Percentiles rank a stretch among this genome's conserved stretches.
Evolutionary conservation across 2,329 filamentous ascomycete genomes (phyloP).

Genomic region (Colletotrichum sidae): DNA sequence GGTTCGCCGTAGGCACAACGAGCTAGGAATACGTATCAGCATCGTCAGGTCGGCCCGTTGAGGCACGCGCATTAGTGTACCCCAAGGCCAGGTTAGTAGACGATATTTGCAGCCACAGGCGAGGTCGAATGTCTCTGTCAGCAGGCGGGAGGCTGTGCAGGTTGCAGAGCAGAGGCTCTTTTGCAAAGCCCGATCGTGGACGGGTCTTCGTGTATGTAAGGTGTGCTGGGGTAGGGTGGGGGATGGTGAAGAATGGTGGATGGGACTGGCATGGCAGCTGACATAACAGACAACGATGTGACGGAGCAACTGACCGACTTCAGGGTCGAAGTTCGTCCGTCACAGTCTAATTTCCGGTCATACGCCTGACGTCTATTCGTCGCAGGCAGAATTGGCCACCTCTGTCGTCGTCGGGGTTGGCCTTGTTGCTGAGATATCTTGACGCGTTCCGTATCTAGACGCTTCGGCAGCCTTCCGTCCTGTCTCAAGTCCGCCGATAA

Average conservation of each 20-base stretch:
- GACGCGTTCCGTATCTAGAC: not conserved
- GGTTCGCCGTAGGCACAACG: too few relatives aligned
- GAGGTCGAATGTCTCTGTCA: conserved; percentile 23
- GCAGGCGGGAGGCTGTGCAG: conserved; percentile 29
- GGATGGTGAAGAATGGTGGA: conserved; percentile 1
- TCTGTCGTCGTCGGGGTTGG: conserved; percentile 4
- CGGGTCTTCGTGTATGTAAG: conserved; percentile 15
- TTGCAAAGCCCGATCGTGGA: conserved; percentile 3
- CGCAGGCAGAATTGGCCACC: not conserved
- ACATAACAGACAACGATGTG: not conserved
- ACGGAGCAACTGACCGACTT: conserved; percentile 18
- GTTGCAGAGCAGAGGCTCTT: conserved; percentile 8
- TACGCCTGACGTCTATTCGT: conserved; percentile 19
- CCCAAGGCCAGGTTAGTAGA: conserved; percentile 4
- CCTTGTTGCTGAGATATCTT: conserved; percentile 3
- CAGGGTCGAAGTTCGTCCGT: conserved; percentile 12
- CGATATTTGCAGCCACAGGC: conserved; percentile 23
- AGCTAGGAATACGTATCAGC: conserved; percentile 24
- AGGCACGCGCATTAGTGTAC: conserved; percentile 11
- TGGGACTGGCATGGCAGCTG: conserved; percentile 5
- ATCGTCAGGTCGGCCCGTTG: conserved; percentile 21
- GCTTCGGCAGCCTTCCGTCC: conserved; percentile 13
- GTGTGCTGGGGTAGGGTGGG: conserved; percentile 2
- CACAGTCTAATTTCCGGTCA: conserved; percentile 18
- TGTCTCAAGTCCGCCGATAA: conserved; percentile 14